A percentile compares a stretch with the other conserved stretches of the same genome.
Conservation (phyloP, 139 green algal species). For the Trebouxia sp. region DNA sequence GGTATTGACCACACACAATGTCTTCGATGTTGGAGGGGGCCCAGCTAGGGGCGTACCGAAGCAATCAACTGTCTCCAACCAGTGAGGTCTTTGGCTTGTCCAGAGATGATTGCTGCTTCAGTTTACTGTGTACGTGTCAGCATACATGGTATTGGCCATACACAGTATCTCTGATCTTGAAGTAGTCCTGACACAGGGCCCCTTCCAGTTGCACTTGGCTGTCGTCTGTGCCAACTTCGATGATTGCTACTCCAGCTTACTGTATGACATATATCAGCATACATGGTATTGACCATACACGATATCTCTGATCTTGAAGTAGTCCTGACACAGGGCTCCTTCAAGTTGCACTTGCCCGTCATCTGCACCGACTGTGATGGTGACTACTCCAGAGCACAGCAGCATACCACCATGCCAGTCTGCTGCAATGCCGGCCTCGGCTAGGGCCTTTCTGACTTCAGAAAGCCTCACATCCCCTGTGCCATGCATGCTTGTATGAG, state of each 20-base stretch:
- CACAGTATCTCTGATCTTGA: slow-evolving; percentile 63
- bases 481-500: no score
- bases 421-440: slow-evolving; percentile 49
- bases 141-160: slow-evolving; percentile 76
- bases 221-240: slow-evolving; percentile 42
- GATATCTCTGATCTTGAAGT: slow-evolving; percentile 64
- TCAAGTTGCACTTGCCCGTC: slow-evolving; percentile 60
- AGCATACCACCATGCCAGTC: slow-evolving; percentile 56
- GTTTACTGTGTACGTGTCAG: no score
- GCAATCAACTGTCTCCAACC: no score
- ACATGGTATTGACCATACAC: slow-evolving; percentile 78
- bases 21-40: no score
- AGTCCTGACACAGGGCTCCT: slow-evolving; percentile 60
- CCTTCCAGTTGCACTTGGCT: slow-evolving; percentile 63
- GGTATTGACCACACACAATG: no score
- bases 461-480: slow-evolving; percentile 60
- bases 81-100: no score
- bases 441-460: slow-evolving; percentile 61
- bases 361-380: slow-evolving; percentile 38
- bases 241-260: neutral
- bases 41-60: no score
- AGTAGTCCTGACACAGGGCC: slow-evolving; percentile 61
- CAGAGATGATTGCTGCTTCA: no score
- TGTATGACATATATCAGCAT: slow-evolving; percentile 46
- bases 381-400: slow-evolving; percentile 53